phyloP scores from a whole-genome alignment of 352 stramenopile genomes.

The Pythium guiyangense region DNA sequence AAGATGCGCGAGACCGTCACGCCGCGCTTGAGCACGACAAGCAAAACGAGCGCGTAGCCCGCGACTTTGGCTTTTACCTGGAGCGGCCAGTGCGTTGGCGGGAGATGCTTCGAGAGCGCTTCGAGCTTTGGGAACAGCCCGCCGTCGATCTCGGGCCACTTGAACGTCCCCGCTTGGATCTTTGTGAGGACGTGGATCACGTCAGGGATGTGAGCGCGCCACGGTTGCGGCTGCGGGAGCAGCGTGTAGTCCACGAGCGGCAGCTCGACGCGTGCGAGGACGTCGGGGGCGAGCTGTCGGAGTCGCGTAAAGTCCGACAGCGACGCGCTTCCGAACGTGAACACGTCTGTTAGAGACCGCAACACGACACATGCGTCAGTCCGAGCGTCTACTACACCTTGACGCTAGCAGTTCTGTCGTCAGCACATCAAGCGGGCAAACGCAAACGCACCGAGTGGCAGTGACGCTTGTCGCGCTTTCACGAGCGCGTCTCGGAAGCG shows the following conservation, averaged over 20 bases:
- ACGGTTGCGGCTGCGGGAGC: slow-evolving; percentile 40
- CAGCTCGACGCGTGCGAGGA: slow-evolving; percentile 45
- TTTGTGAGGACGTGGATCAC: slow-evolving; percentile 45
- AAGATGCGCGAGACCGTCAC: slow-evolving; percentile 42
- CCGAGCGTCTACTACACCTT: background rate
- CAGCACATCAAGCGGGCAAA: background rate
- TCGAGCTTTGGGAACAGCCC: slow-evolving; percentile 47
- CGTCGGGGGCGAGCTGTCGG: slow-evolving; percentile 30
- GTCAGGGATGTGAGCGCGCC: slow-evolving; percentile 41
- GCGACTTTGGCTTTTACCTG: slow-evolving; percentile 43
- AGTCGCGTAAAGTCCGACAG: slow-evolving; percentile 66
- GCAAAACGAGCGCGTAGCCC: slow-evolving; percentile 45
- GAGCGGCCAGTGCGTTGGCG: slow-evolving; percentile 27
- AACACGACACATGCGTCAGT: slow-evolving; percentile 3
- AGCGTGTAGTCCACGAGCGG: slow-evolving; percentile 64
- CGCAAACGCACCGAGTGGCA: slow-evolving; percentile 6
- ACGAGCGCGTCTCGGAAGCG: slow-evolving; percentile 42
- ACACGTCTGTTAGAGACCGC: slow-evolving; percentile 38
- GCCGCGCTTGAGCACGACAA: slow-evolving; percentile 50
- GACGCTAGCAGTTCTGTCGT: no score
- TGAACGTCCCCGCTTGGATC: slow-evolving; percentile 46
- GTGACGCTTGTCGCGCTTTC: slow-evolving; percentile 32
- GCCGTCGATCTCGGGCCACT: slow-evolving; percentile 47
- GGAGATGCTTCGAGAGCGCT: slow-evolving; percentile 26
- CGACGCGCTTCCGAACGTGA: slow-evolving; percentile 66